phyloP scores from a whole-genome alignment of 495 filamentous ascomycete genomes.

The Aspergillus bridgeri region DNA sequence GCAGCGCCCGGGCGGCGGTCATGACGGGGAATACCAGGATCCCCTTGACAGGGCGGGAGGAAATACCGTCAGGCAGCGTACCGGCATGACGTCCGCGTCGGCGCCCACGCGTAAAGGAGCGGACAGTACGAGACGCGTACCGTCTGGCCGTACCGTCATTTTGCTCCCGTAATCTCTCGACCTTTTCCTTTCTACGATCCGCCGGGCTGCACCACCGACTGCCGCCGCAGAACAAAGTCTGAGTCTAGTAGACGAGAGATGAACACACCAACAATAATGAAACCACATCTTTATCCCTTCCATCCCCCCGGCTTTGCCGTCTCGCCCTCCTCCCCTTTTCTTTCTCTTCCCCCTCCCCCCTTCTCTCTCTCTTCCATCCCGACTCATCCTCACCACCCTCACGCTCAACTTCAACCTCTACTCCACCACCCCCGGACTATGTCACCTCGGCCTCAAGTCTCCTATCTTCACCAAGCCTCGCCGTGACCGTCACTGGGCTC shows the following conservation, averaged over 20 bases:
- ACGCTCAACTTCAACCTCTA: slow-evolving; percentile 14
- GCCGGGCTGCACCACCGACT: slow-evolving; percentile 9
- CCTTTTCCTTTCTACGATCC: neutral
- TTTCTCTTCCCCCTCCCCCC: slow-evolving; percentile 15
- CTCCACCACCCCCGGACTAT: slow-evolving; percentile 25
- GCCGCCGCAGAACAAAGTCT: slow-evolving; percentile 14
- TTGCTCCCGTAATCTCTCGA: slow-evolving; percentile 10
- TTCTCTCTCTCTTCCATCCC: slow-evolving; percentile 12
- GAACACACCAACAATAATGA: slow-evolving; percentile 30
- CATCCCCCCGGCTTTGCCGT: slow-evolving; percentile 22
- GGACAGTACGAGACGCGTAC: neutral
- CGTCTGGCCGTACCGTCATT: slow-evolving; percentile 5
- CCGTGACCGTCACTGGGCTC: slow-evolving; percentile 19
- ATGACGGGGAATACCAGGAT: no score
- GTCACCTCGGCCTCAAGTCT: slow-evolving; percentile 24
- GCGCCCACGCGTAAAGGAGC: no score
- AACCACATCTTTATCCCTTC: slow-evolving; percentile 30
- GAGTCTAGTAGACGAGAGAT: slow-evolving; percentile 22
- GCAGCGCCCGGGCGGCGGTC: no score
- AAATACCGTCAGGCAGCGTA: neutral
- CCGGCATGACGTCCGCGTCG: neutral
- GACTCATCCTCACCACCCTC: slow-evolving; percentile 19
- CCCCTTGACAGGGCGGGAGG: no score
- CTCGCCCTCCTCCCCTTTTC: slow-evolving; percentile 18
- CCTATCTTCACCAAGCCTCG: slow-evolving; percentile 24